These are phyloP conservation scores for Lentithecium fluviatile DNA, from an alignment of 495 filamentous ascomycete genomes.

Conservation along the genomic window DNA sequence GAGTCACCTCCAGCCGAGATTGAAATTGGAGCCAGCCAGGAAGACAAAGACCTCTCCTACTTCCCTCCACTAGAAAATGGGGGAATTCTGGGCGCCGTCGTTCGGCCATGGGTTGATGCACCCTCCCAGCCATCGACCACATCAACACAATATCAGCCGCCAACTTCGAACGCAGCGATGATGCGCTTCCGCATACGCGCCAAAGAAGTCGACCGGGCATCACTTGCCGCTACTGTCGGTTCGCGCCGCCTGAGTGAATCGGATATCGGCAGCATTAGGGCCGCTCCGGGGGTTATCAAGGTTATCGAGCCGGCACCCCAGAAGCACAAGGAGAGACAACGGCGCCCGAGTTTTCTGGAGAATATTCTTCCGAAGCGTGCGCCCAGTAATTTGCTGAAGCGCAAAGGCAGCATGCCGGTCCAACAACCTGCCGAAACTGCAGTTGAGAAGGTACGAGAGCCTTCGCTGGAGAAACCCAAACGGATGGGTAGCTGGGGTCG, in stretches of 20 bases:
- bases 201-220: conserved; percentile 39
- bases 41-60: conserved; percentile 23
- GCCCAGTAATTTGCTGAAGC: conserved; percentile 37
- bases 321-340: conserved; percentile 32
- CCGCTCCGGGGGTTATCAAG: conserved; percentile 30
- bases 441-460: conserved; percentile 18
- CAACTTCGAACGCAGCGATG: conserved; percentile 41
- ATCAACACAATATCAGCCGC: conserved; percentile 34
- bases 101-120: conserved; percentile 35
- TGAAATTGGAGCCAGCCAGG: conserved; percentile 12
- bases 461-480: conserved; percentile 29
- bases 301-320: conserved; percentile 18
- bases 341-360: conserved; percentile 37
- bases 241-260: conserved; percentile 40
- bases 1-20: conserved; percentile 37
- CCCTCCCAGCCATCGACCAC: conserved; percentile 6
- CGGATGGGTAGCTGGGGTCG: conserved; percentile 36
- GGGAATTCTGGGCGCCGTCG: background rate
- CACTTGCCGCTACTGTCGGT: conserved; percentile 40
- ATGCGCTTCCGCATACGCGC: conserved; percentile 36
- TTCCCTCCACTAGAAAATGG: conserved; percentile 9
- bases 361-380: conserved; percentile 33
- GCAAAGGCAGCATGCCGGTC: conserved; percentile 33
- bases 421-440: conserved; percentile 18
- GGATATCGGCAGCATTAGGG: conserved; percentile 37